Evolutionary conservation across 345 rosid species (phyloP).

Genomic region (Eucalyptus pauciflora): DNA sequence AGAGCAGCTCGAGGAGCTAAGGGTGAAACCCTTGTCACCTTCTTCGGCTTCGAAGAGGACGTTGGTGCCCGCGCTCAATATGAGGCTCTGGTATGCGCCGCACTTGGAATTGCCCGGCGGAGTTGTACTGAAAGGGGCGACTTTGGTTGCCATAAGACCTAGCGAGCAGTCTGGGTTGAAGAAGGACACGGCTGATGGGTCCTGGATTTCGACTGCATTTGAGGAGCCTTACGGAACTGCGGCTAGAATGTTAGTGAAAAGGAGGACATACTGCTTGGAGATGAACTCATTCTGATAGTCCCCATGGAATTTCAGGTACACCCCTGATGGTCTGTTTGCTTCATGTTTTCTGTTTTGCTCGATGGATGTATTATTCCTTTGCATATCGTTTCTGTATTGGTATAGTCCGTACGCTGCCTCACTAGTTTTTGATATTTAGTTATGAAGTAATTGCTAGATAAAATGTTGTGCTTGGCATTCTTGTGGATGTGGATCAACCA

Average conservation of each 20-base stretch:
- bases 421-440: background rate
- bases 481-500: background rate
- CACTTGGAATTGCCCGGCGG: constrained; percentile 74
- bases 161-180: constrained; percentile 50
- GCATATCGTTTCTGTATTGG: background rate
- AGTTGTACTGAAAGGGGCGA: constrained; percentile 74
- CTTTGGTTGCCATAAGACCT: constrained; percentile 90
- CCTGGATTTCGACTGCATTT: constrained; percentile 75
- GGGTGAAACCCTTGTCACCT: constrained; percentile 85
- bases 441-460: background rate
- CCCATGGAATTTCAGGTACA: background rate
- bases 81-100: constrained; percentile 98
- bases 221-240: constrained; percentile 85
- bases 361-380: background rate
- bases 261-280: constrained; percentile 92
- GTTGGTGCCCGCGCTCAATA: constrained; percentile 78
- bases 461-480: background rate
- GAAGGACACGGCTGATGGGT: constrained; percentile 57
- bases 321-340: background rate
- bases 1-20: constrained; percentile 84
- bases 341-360: background rate
- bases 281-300: constrained; percentile 85
- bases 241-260: constrained; percentile 79
- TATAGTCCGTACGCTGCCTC: background rate
- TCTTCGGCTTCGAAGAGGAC: constrained; percentile 96